phyloP scores from a whole-genome alignment of 768 basidiomycete species.

The Suillus lakei region DNA sequence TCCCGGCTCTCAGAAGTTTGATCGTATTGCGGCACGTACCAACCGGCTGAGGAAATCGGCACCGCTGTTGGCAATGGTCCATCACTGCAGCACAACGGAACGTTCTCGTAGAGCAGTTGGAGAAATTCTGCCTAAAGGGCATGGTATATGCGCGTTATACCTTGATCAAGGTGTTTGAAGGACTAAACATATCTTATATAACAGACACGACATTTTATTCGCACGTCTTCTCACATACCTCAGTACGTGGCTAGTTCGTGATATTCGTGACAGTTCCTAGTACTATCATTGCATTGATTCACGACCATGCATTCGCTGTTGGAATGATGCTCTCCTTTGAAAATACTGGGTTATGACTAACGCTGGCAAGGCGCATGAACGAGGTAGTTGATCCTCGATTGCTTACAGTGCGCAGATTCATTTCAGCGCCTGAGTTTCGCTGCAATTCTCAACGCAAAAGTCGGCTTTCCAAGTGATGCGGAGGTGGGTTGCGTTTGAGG shows the following conservation, averaged over 20 bases:
- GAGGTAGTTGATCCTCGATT: slow-evolving; percentile 52
- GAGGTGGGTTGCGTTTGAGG: slow-evolving; percentile 80
- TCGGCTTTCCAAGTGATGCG: slow-evolving; percentile 57
- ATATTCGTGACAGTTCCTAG: slow-evolving; percentile 32
- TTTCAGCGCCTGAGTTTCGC: slow-evolving; percentile 82
- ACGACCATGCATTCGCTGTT: slow-evolving; percentile 87
- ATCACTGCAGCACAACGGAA: too few species aligned
- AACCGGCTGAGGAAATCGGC: too few species aligned
- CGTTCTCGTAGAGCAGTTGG: too few species aligned
- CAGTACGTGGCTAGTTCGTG: slow-evolving; percentile 48
- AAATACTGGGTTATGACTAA: slow-evolving; percentile 92
- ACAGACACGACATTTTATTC: slow-evolving; percentile 77
- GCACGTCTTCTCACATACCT: slow-evolving; percentile 70
- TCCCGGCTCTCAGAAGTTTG: too few species aligned
- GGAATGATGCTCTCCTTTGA: slow-evolving; percentile 84
- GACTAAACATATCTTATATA: slow-evolving; percentile 9
- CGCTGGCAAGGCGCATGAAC: slow-evolving; percentile 85
- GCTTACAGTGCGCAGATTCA: slow-evolving; percentile 53
- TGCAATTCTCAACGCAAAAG: slow-evolving; percentile 64
- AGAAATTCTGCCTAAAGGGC: too few species aligned
- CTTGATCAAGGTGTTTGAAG: slow-evolving; percentile 4
- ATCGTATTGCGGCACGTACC: too few species aligned
- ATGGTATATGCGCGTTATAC: slow-evolving; percentile 43
- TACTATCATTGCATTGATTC: slow-evolving; percentile 78
- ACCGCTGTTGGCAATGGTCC: too few species aligned